Conservation (phyloP, 78 protist species). For the Pigoraptor vietnamica region DNA sequence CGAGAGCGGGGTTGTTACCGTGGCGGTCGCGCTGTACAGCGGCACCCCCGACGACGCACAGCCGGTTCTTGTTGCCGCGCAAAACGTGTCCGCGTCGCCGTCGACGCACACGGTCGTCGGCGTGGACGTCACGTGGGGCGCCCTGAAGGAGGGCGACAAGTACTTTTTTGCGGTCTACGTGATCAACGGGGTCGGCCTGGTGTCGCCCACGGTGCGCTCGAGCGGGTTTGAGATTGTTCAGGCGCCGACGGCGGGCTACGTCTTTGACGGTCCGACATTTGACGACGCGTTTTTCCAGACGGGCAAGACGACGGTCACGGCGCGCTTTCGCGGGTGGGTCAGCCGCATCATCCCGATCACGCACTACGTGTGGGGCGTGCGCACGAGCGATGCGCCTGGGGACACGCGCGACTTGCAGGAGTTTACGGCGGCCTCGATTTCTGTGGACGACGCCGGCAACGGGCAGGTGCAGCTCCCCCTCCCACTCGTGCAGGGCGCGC, state of each 20-base stretch:
- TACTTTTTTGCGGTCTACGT: background rate
- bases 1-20: background rate
- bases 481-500: background rate
- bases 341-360: background rate
- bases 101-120: background rate
- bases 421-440: background rate
- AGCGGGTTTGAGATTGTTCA: background rate
- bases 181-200: background rate
- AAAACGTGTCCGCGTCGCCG: background rate
- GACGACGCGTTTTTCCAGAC: background rate
- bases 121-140: background rate
- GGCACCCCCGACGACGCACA: background rate
- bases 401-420: background rate
- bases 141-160: background rate
- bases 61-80: background rate
- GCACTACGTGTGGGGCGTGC: background rate
- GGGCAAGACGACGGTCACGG: background rate
- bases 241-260: background rate
- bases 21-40: background rate
- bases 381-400: background rate
- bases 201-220: background rate
- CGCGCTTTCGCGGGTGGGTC: background rate
- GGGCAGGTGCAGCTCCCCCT: background rate
- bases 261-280: background rate
- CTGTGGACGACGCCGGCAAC: background rate